A percentile compares a stretch with the other conserved stretches of the same genome.
phyloP scores from a whole-genome alignment of 495 filamentous ascomycete genomes.

The Penicillium manginii region DNA sequence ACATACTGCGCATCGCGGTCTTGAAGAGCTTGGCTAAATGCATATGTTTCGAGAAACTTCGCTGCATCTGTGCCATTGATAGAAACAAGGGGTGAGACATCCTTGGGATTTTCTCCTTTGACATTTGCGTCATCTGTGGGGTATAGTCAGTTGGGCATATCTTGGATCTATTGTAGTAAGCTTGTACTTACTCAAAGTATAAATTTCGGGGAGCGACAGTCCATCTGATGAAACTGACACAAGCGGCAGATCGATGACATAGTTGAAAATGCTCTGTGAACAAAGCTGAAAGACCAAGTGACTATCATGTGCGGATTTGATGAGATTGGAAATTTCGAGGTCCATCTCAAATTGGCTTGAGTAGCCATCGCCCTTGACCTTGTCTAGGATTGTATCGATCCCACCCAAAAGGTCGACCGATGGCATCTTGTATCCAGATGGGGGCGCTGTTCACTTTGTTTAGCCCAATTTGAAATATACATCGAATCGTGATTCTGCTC shows the following conservation, averaged over 20 bases:
- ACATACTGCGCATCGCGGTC: constrained; percentile 46
- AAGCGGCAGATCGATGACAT: constrained; percentile 25
- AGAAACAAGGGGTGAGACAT: constrained; percentile 31
- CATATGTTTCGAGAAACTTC: constrained; percentile 26
- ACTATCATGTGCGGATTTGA: constrained; percentile 53
- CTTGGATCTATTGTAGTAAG: neutral
- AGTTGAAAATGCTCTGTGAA: constrained; percentile 33
- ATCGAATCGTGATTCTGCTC: neutral
- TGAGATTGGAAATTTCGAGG: constrained; percentile 39
- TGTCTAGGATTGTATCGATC: constrained; percentile 46
- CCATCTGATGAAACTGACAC: constrained; percentile 45
- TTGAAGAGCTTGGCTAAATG: constrained; percentile 27
- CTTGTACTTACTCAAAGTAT: constrained; percentile 26
- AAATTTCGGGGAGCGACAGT: constrained; percentile 39
- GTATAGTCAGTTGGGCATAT: neutral
- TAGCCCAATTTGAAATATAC: neutral
- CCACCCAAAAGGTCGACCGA: constrained; percentile 52
- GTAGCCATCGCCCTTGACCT: constrained; percentile 39
- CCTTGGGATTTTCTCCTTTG: constrained; percentile 11
- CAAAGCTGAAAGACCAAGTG: constrained; percentile 44
- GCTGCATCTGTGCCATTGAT: constrained; percentile 41
- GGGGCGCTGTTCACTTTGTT: constrained; percentile 40
- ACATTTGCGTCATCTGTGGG: constrained; percentile 26
- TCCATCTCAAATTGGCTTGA: constrained; percentile 57
- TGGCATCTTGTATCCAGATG: constrained; percentile 57